Conservation (phyloP, 305 asterid genomes). For the Fraxinus angustifolia region DNA sequence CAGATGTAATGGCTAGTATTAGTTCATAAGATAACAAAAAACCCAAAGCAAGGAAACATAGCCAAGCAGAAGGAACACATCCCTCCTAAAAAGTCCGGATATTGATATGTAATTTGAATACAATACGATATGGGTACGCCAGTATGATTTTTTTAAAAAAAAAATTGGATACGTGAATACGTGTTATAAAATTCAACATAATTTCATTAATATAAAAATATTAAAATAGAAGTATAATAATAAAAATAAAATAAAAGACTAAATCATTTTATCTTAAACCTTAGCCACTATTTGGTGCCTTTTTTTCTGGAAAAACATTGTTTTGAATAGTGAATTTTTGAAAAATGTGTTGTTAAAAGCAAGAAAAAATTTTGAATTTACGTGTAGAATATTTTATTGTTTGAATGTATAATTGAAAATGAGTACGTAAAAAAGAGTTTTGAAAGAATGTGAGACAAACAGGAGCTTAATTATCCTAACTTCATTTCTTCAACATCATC, state of each 20-base stretch:
- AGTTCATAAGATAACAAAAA: background rate
- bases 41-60: background rate
- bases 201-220: background rate
- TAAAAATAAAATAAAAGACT: too few species aligned
- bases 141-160: too few species aligned
- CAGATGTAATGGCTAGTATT: background rate
- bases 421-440: background rate
- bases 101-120: background rate
- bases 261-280: background rate
- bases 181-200: background rate
- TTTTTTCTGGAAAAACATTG: background rate
- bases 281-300: background rate
- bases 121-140: background rate
- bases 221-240: background rate
- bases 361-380: too few species aligned
- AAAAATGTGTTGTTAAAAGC: background rate
- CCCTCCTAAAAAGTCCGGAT: background rate
- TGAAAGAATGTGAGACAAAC: background rate
- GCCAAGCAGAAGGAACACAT: background rate
- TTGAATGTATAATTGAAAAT: background rate
- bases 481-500: background rate
- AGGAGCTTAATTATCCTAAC: background rate
- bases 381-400: background rate
- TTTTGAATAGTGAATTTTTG: background rate
- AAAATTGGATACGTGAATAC: too few species aligned